Conservation (phyloP, 2,329 filamentous ascomycete species). For the Ceratocystis smalleyi region DNA sequence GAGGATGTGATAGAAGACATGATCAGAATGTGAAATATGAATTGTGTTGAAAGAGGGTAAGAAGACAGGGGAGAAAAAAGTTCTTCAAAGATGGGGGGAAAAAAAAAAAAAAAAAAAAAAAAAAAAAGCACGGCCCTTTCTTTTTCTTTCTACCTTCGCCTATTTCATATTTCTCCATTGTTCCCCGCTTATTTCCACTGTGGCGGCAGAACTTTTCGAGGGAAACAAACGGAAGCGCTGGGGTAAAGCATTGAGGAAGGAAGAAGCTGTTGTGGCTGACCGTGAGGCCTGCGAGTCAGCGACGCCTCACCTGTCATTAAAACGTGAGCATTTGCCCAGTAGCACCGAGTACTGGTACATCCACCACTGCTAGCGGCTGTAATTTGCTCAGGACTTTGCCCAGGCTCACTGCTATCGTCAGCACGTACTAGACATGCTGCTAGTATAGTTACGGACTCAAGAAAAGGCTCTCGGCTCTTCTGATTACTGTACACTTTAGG, state of each 20-base stretch:
- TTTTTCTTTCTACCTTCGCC: constrained; percentile 4
- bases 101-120: background rate
- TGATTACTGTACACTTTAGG: no score
- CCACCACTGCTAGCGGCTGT: no score
- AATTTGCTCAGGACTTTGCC: no score
- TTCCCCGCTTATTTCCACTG: constrained; percentile 6
- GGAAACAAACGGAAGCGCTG: background rate
- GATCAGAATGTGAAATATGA: constrained; percentile 12
- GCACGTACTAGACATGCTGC: no score
- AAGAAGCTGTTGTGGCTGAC: background rate
- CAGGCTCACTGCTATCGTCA: no score
- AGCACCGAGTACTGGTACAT: background rate
- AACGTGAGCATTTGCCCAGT: background rate
- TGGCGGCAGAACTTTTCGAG: background rate
- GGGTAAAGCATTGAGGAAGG: background rate
- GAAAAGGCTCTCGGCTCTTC: no score
- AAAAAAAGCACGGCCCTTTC: constrained; percentile 15
- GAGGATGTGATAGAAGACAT: constrained; percentile 54
- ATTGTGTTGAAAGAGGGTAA: constrained; percentile 1
- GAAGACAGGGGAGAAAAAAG: constrained; percentile 9
- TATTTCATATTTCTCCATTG: background rate
- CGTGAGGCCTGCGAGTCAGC: background rate
- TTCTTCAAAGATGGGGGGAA: background rate
- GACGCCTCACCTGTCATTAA: background rate
- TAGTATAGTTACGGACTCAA: no score